A percentile compares a stretch with the other conserved stretches of the same genome.
phyloP scores from a whole-genome alignment of 2,329 filamentous ascomycete species.

The Beauveria sp. region DNA sequence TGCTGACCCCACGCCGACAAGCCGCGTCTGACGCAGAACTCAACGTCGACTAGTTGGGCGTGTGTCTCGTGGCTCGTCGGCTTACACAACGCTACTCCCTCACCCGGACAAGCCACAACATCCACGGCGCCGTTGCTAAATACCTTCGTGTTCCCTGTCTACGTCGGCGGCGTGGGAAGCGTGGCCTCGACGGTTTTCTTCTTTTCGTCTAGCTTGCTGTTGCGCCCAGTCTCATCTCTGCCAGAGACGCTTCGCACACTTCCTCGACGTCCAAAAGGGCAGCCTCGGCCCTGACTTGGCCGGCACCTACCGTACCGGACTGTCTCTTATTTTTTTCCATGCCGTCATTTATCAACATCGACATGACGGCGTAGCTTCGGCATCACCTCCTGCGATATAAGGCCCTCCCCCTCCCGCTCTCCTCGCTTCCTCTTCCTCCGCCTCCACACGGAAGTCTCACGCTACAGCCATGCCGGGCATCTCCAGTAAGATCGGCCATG shows the following conservation, averaged over 20 bases:
- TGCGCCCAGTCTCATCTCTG: background rate
- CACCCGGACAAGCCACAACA: background rate
- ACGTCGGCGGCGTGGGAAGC: background rate
- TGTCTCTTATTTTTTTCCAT: background rate
- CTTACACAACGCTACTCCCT: background rate
- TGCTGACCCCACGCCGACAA: slow-evolving; percentile 10
- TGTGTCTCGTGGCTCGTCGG: slow-evolving; percentile 3
- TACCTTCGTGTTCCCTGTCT: background rate
- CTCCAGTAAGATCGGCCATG: slow-evolving; percentile 58
- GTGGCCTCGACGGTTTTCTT: background rate
- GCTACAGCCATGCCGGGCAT: slow-evolving; percentile 26
- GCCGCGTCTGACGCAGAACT: slow-evolving; percentile 2
- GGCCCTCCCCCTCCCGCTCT: background rate
- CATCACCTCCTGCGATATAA: background rate
- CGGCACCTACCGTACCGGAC: background rate
- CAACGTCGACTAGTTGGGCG: background rate
- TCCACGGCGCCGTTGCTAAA: background rate
- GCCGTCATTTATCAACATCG: background rate
- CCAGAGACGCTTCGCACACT: background rate
- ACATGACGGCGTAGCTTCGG: background rate
- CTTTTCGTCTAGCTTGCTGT: background rate
- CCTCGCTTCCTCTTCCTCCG: background rate
- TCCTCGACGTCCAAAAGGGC: background rate
- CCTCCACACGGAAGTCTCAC: background rate
- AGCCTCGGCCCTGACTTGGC: background rate